Conservation (phyloP, 768 basidiomycete genomes). For the Crepidotus variabilis region DNA sequence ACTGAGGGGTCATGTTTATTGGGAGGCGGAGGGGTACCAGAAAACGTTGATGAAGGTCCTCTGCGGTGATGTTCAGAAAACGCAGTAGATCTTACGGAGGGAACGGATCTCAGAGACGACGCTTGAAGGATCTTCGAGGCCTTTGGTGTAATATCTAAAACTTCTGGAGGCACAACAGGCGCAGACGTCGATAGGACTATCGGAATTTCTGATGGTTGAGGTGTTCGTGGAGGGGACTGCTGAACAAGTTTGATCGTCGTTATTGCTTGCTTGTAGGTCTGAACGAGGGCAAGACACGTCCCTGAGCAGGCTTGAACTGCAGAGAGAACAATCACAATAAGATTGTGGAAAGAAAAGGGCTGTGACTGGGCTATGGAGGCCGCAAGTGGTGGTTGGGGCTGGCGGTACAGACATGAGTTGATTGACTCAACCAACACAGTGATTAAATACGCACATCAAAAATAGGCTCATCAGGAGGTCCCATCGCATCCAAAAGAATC, state of each 20-base stretch:
- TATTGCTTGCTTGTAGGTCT: conserved; percentile 62
- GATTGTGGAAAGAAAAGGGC: conserved; percentile 33
- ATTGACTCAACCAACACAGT: not conserved
- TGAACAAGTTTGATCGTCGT: conserved; percentile 67
- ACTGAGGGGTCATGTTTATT: not conserved
- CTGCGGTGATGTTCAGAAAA: not conserved
- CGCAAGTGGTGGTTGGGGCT: conserved; percentile 19
- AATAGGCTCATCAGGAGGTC: conserved; percentile 30
- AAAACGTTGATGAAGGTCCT: conserved; percentile 9
- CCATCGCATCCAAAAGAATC: conserved; percentile 62
- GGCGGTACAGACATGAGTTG: conserved; percentile 1
- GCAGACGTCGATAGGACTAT: conserved; percentile 7
- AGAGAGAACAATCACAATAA: conserved; percentile 71
- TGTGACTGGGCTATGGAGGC: conserved; percentile 6
- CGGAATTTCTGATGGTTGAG: conserved; percentile 15
- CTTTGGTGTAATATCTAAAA: not conserved
- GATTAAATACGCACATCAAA: conserved; percentile 24
- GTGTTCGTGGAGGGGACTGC: conserved; percentile 26
- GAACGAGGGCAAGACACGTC: conserved; percentile 61
- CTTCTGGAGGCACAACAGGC: not conserved
- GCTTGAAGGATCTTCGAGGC: not conserved
- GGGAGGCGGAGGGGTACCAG: conserved; percentile 12
- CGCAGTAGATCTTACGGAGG: conserved; percentile 14
- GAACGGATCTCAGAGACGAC: conserved; percentile 10
- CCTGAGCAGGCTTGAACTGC: conserved; percentile 71